Evolutionary conservation across 352 stramenopile genomes (phyloP), one percentile per base, ranked within the genome.

Genomic region (Globisporangium nodosum): DNA sequence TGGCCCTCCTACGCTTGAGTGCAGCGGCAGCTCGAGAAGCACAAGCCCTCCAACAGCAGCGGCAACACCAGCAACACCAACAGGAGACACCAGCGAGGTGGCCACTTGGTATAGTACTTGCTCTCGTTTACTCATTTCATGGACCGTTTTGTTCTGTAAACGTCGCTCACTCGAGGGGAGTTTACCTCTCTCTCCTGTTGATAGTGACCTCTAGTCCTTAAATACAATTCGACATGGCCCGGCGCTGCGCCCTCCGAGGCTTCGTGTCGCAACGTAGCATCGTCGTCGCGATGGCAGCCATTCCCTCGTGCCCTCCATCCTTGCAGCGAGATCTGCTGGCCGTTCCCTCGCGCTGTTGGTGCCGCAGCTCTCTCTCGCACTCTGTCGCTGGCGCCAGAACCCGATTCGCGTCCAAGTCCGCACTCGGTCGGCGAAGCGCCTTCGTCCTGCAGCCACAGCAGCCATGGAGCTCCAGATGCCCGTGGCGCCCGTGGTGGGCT

Each of bases 401-500:
- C 18, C 43, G 43, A 49, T 49, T 49, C 11, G 43, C 43, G 43
- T n/a, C n/a, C 18, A 30, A 21, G 43, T 16, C 18, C 43, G 3
- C 43, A 49, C 18, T 21, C 18, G 43, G 13, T 21, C 42, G 42
- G 5, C 18, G 31, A 35, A 2, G 5, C 47, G 15, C 21, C 43
- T 49, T 49, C 43, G 6, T 43, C 37, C 37, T 5, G 8, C 37
- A 16, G 18, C 42, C 16, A 21, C 46, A 35, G 12, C 20, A 33
- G 7, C 43, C 43, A 49, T 49, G 43, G 43, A 49, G 43, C 49
- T 40, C 35, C 52, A 52, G 56, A 49, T 62, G 31, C 60, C 52
- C 9, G 54, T 52, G 35, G 24, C 27, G 37, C 60, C 60, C 9
- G 27, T 49, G 21, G 61, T 56, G 21, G 16, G 35, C 24, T 3